Evolutionary conservation across 192 early-diverging fungal genomes (phyloP), one percentile per base, ranked within the genome.

Genomic region (Mortierella claussenii): DNA sequence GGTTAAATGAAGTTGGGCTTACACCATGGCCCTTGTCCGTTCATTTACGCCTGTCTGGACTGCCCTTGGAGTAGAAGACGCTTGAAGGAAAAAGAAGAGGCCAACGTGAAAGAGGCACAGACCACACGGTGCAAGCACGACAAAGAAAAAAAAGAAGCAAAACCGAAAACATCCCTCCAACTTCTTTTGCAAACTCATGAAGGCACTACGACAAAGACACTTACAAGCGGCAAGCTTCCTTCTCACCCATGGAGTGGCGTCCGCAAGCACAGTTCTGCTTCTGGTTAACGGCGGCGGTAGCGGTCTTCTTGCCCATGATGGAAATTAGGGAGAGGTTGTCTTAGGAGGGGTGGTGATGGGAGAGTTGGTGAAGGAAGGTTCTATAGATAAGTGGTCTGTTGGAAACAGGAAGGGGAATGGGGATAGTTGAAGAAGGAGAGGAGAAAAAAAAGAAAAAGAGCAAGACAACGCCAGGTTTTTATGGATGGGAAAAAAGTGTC

Each of bases 221-320:
- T 66, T 76, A 76, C 73, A 76, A 76, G 51, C 73, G 73, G 53
- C 73, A 76, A 45, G 73, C 59, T 51, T 67, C 73, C 73, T 76
- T 76, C 37, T 76, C 73, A 20, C 73, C 73, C 28, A 55, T 76
- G 58, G 53, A 42, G 63, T 76, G 63, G n/a, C 73, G 73, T 42
- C 73, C 73, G n/a, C 73, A 76, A 26, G 59, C 58, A 51, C 73
- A 76, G 58, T 60, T 62, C 58, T 76, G 57, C 64, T 76, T 76
- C 52, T 44, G 50, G 59, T 62, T 56, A 59, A 58, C 61, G 62
- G 73, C 52, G 40, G 62, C 62, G 53, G 70, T 27, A 18, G 73
- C 65, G 50, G 50, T 55, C 43, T 76, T 76, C 64, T 76, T 76
- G 56, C 73, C 73, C 73, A 66, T 66, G 33, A 34, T 33, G 28